Evolutionary conservation across 495 filamentous ascomycete species (phyloP).

Genomic region (Tuber calosporum): DNA sequence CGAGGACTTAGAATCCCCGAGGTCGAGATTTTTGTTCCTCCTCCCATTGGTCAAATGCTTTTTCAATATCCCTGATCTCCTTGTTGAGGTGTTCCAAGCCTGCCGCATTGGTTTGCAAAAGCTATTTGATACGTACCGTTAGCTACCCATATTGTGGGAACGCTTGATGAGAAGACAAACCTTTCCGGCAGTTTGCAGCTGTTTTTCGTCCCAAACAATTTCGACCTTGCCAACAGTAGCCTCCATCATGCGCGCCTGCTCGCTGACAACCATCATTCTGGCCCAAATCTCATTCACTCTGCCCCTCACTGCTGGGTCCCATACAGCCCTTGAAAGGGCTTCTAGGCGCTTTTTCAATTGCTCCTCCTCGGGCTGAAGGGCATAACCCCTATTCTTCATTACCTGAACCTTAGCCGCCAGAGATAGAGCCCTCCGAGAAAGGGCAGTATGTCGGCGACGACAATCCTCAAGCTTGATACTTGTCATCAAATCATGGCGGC

Average conservation of each 20-base stretch:
- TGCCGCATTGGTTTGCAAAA: slow-evolving; percentile 80
- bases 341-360: slow-evolving; percentile 76
- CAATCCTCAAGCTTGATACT: slow-evolving; percentile 73
- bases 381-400: slow-evolving; percentile 83
- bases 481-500: slow-evolving; percentile 73
- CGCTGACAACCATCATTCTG: slow-evolving; percentile 74
- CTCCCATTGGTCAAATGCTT: slow-evolving; percentile 73
- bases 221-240: slow-evolving; percentile 66
- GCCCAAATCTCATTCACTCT: slow-evolving; percentile 95
- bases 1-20: slow-evolving; percentile 24
- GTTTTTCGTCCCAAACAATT: slow-evolving; percentile 62
- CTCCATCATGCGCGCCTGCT: slow-evolving; percentile 69
- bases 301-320: slow-evolving; percentile 76
- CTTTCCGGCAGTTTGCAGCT: slow-evolving; percentile 75
- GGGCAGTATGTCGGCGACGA: slow-evolving; percentile 66
- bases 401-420: slow-evolving; percentile 89
- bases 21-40: slow-evolving; percentile 47
- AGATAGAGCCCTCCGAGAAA: slow-evolving; percentile 72
- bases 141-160: slow-evolving; percentile 16
- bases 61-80: slow-evolving; percentile 68
- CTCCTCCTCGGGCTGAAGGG: slow-evolving; percentile 84
- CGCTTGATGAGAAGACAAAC: slow-evolving; percentile 47
- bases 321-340: slow-evolving; percentile 63
- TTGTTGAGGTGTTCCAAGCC: slow-evolving; percentile 80
- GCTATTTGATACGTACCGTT: slow-evolving; percentile 48